Base-by-base conservation (phyloP, 1,284 basidiomycete genomes). In the Heterobasidion occidentale region DNA sequence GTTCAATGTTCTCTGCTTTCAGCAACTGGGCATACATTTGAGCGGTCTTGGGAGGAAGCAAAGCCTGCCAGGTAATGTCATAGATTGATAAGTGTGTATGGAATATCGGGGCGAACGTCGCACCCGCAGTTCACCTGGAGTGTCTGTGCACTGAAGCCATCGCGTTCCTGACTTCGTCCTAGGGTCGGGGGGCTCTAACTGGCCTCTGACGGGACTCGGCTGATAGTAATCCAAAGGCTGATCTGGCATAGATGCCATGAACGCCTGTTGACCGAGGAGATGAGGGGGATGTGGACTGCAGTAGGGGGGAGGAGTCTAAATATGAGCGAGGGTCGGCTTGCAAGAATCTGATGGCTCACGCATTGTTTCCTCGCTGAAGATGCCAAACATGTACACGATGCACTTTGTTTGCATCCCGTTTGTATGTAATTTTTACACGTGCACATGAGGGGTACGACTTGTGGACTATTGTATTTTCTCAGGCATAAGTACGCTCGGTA, bases 121-220 rank as follows among this genome's bases (percentile, higher is more conserved):
- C 51, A 84, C 86, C 74, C 83, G 84, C 63, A 88, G 76, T 66
- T 88, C 84, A 68, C 86, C 81, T 14, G 79, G 80, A 36, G 85
- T 88, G 65, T 89, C 85, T 15, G 86, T 87, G 58, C 82, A 84
- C 66, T 88, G 86, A 52, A 88, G 71, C 67, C 80, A 88, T 60
- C 86, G 74, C 77, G 83, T 86, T 54, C 86, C 85, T 14, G 72
- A 73, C 53, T 73, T 73, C 36, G 82, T 75, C 51, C 70, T 69
- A 8, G 77, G 70, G 63, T 86, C 80, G 42, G 78, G 74, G 20
- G 81, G 77, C 65, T 88, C 87, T 50, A 88, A 75, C 64, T 86
- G 85, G 34, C 87, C 86, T 67, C 86, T 77, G 54, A 89, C 80
- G 34, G 86, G 83, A 64, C 80, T 84, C 54, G 78, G 70, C 54